A percentile compares a stretch with the other conserved stretches of the same genome.
These are phyloP conservation scores for Shiraia bambusicola DNA, from an alignment of 2,329 filamentous ascomycete species.

Conservation along the genomic window DNA sequence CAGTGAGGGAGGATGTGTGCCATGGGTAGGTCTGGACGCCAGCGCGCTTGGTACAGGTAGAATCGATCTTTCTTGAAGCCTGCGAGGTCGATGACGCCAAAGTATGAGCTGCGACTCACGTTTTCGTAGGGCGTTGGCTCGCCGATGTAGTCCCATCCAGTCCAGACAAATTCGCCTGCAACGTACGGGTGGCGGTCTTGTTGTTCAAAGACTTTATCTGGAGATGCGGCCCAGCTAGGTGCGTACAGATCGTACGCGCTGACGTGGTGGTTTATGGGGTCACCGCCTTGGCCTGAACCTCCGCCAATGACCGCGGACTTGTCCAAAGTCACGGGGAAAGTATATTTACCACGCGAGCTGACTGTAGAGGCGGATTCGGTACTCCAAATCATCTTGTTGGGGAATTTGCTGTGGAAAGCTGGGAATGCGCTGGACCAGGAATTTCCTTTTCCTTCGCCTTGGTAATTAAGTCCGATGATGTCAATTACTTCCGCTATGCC, in stretches of 20 bases:
- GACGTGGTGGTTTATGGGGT: conserved; percentile 44
- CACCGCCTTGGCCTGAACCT: conserved; percentile 35
- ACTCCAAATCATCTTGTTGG: conserved; percentile 48
- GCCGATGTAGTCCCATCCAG: conserved; percentile 55
- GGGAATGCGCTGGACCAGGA: conserved; percentile 47
- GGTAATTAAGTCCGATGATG: conserved; percentile 58
- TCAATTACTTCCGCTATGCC: conserved; percentile 49
- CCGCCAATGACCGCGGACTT: conserved; percentile 44
- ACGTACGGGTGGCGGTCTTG: conserved; percentile 55
- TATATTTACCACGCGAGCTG: conserved; percentile 55
- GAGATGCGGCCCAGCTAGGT: conserved; percentile 50
- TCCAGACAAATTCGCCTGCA: conserved; percentile 58
- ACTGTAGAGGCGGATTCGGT: conserved; percentile 45
- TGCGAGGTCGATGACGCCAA: conserved; percentile 59
- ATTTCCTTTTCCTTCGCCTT: conserved; percentile 52
- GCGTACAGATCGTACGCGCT: conserved; percentile 57
- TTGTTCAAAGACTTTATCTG: conserved; percentile 55
- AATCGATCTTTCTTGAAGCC: conserved; percentile 60
- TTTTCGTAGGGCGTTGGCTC: conserved; percentile 55
- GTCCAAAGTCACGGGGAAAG: conserved; percentile 53
- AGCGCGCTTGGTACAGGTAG: conserved; percentile 58
- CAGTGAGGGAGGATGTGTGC: conserved; percentile 60
- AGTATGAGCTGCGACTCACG: conserved; percentile 54
- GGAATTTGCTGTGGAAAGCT: conserved; percentile 49
- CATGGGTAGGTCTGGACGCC: conserved; percentile 51